Evolutionary conservation across 805 yeast genomes (phyloP).

Genomic region (Candida vartiovaarae): DNA sequence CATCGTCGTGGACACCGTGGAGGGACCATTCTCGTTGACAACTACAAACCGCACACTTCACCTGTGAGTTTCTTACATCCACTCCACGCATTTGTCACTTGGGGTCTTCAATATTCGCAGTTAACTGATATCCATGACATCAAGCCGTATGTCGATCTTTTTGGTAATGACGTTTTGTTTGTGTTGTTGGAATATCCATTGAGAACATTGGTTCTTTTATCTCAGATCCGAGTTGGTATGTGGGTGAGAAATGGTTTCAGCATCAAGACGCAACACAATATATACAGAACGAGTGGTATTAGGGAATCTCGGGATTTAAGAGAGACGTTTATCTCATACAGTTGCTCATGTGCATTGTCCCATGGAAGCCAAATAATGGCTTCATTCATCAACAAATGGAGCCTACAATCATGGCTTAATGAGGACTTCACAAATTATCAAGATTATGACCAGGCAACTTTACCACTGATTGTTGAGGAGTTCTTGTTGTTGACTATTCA

Average conservation of each 20-base stretch:
- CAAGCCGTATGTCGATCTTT: neutral
- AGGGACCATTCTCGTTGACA: conserved; percentile 24
- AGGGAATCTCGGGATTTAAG: conserved; percentile 76
- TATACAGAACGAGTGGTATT: conserved; percentile 70
- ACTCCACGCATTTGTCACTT: conserved; percentile 62
- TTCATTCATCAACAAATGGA: conserved; percentile 66
- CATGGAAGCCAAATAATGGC: conserved; percentile 51
- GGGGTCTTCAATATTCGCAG: conserved; percentile 52
- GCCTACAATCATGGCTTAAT: conserved; percentile 45
- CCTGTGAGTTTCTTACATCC: conserved; percentile 75
- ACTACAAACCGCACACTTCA: conserved; percentile 37
- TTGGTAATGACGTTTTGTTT: neutral
- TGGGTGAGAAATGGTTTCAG: conserved; percentile 95
- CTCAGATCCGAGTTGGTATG: conserved; percentile 81
- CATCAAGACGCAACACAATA: conserved; percentile 68
- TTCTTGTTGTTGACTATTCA: conserved; percentile 62
- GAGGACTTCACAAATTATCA: conserved; percentile 34
- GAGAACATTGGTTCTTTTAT: conserved; percentile 64
- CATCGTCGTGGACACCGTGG: conserved; percentile 16
- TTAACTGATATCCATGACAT: conserved; percentile 11
- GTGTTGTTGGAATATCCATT: conserved; percentile 60
- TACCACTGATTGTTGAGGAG: conserved; percentile 72
- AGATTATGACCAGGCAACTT: conserved; percentile 36
- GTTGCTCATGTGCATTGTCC: conserved; percentile 43
- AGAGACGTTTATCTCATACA: conserved; percentile 76